phyloP scores from a whole-genome alignment of 257 asterid species.

The Nicotiana attenuata region DNA sequence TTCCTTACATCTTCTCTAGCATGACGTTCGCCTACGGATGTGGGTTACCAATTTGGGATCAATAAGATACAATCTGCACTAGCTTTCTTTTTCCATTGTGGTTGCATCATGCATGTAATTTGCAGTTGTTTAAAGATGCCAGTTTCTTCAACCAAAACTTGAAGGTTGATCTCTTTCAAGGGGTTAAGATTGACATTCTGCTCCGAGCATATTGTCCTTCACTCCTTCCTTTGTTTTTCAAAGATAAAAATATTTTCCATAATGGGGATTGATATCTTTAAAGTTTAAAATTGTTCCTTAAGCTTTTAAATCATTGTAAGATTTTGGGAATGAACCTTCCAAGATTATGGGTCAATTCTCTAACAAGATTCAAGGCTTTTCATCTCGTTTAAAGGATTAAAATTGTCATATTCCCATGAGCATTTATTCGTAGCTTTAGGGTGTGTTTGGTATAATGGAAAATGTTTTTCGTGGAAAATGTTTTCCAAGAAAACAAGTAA shows the following conservation, averaged over 20 bases:
- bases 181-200: background rate
- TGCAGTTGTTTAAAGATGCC: background rate
- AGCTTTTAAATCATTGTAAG: background rate
- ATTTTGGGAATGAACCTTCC: too few relatives aligned
- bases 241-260: background rate
- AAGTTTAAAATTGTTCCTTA: background rate
- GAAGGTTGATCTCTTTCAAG: background rate
- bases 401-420: too few relatives aligned
- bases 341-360: too few relatives aligned
- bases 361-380: too few relatives aligned
- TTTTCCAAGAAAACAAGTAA: too few relatives aligned
- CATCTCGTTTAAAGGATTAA: too few relatives aligned
- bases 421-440: too few relatives aligned
- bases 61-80: background rate
- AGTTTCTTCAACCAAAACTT: background rate
- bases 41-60: slow-evolving; percentile 1
- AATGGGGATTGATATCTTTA: background rate
- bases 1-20: background rate
- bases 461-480: too few relatives aligned
- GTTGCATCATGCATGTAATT: background rate
- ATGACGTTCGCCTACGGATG: slow-evolving; percentile 3
- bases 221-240: background rate
- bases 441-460: too few relatives aligned
- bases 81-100: background rate
- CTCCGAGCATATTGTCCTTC: background rate